Base-by-base conservation (phyloP, 495 filamentous ascomycete genomes). In the Annulohypoxylon maeteangense region DNA sequence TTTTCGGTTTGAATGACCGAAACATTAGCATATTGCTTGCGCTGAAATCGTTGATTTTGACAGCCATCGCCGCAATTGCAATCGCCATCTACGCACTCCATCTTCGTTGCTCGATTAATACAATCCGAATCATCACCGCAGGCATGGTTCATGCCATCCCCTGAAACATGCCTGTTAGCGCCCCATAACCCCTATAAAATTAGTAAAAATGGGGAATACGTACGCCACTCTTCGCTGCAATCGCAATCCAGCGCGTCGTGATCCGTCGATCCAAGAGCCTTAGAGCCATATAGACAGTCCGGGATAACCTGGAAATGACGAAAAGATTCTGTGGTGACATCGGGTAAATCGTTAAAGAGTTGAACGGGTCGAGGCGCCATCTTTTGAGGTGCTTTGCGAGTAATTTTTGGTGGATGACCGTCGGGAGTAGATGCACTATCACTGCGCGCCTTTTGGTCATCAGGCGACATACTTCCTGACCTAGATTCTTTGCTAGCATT, bases 81-180 rank as follows among this genome's bases (percentile, higher is more conserved):
- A 55, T 91, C 88, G 66, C 88, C 87, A 44, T 90, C 89, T 18
- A 92, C 86, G 78, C 95, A 99, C 79, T 99, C 95, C 85, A 99
- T 97, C 76, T 97, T 97, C 32, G 95, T 98, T 59, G 92, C 91
- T 76, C 96, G 93, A 78, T 99, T 99, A 82, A 99, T 99, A 79
- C 95, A 99, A 79, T 98, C 95, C 16, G 95, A 98, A 80, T 98
- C 93, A 69, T 96, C 93, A 40, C 93, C 95, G 79, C 95, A 99
- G 54, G 95, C 94, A 76, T 89, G 80, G 81, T 99, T 99, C 80
- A 83, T 70, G 79, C 84, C 66, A 82, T 84, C 77, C 75, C 90
- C 95, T 98, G 76, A 76, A 70, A 63, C 61, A 63, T 66, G 44
- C 57, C 51, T 61, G 62, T 76, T 64, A 77, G 78, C 50, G 54